Conservation (phyloP, 306 rosid species). For the Alnus glutinosa region DNA sequence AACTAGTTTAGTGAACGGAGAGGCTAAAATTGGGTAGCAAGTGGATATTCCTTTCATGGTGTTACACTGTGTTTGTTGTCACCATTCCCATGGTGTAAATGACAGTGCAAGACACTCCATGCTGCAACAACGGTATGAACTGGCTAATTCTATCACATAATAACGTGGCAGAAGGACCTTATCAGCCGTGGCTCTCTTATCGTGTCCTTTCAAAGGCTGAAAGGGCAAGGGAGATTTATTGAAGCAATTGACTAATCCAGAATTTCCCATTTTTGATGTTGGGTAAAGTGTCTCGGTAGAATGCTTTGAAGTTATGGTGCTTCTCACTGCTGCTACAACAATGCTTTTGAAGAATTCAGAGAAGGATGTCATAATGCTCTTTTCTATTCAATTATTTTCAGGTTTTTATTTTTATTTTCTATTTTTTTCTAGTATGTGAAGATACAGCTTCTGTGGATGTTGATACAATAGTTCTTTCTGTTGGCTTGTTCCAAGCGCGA, state of each 20-base stretch:
- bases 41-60: constrained; percentile 12
- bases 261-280: not conserved
- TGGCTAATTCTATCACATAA: constrained; percentile 11
- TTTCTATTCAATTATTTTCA: not conserved
- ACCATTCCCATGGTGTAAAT: constrained; percentile 29
- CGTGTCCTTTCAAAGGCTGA: not conserved
- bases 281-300: not conserved
- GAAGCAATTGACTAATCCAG: not conserved
- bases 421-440: not conserved
- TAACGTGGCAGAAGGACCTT: constrained; percentile 10
- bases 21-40: constrained; percentile 48
- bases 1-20: constrained; percentile 65
- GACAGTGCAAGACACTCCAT: constrained; percentile 27
- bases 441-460: not conserved
- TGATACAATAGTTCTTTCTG: not conserved
- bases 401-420: not conserved
- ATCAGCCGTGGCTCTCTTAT: constrained; percentile 16
- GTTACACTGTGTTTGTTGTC: constrained; percentile 20
- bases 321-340: not conserved
- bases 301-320: not conserved
- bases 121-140: constrained; percentile 48
- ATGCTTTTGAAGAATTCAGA: not conserved
- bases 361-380: not conserved
- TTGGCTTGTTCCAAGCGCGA: not conserved
- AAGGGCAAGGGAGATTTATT: not conserved